Evolutionary conservation across 2,329 filamentous ascomycete species (phyloP), one percentile per base, ranked within the genome.

Genomic region (Ophiostoma himal-ulmi): DNA sequence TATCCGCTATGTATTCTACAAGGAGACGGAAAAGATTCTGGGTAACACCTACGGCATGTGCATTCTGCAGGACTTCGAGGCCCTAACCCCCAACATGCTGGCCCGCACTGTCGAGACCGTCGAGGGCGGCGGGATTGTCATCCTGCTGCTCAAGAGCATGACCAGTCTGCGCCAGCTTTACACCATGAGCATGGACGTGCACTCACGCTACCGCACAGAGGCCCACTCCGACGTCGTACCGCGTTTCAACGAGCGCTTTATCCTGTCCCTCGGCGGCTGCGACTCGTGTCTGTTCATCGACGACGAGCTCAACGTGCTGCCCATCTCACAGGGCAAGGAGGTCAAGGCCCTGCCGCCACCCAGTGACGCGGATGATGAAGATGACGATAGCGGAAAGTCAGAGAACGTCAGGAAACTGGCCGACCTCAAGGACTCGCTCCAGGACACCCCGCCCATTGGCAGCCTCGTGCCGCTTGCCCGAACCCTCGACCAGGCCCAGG

Each of bases 1-100:
- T 80, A 97, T 99, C 79, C 91, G 95, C 80, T 99, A 99, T 86
- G 93, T 95, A 71, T 99, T 97, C 85, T 99, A 99, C 84, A 99
- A 99, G 82, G 95, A 99, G 83, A 98, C 95, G 37, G 95, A 99
- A 77, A 98, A 97, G 84, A 97, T 99, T 77, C 82, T 98, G 70
- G 95, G 95, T 79, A 96, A 98, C 80, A 99, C 95, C 62, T 99
- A 95, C 78, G 73, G 73, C 66, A 74, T 75, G 77, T 97, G 93
- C 79, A 96, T 99, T 74, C 82, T 99, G 75, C 95, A 99, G 80
- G 95, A 99, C 78, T 99, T 99, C 76, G 95, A 99, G 81, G 95
- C 94, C 57, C 87, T 99, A 75, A 99, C 95, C 11, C 95, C 95
- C n/a, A 99, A 99, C 78, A 85, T 97, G 74, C 86, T 99, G 41